Base-by-base conservation (phyloP, 495 filamentous ascomycete species). In the Ramalina peruviana region DNA sequence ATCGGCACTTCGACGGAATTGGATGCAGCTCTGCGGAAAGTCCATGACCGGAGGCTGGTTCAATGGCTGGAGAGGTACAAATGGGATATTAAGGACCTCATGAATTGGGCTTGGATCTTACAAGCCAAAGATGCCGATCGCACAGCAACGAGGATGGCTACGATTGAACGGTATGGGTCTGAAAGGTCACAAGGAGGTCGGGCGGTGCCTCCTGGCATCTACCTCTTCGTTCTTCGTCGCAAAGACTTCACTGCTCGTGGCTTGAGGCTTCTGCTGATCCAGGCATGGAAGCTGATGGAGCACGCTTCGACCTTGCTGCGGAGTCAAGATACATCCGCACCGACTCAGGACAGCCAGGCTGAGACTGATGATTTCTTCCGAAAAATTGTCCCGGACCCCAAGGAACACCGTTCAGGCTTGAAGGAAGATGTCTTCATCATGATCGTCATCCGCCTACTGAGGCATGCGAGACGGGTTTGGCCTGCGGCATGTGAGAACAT, bases 31-130 rank as follows among this genome's bases (percentile, higher is more conserved):
- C 40, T 74, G 9, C 48, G 52, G 26, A 41, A 59, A 11, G 62
- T 74, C 15, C 74, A 78, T 36, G 54, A 60, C 45, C 10, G 49
- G 1, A 50, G 60, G 11, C 58, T 50, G 11, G 10, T 60, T 26
- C 50, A 41, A 0, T 72, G 66, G 25, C 60, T 83, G 3, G 49
- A 37, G 4, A 30, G 36, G 6, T 63, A 64, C 33, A 67, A 69
- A 4, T 77, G 70, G 52, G 57, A 52, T 25, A 48, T 65, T 3
- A 54, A 62, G n/a, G 74, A 82, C 63, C 67, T 83, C 23, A 62
- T 72, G 49, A 53, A 62, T 6, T 83, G 80, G 80, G 66, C 70
- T 6, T 79, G 75, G 75, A 65, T 83, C 15, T 52, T 83, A 48
- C 69, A 62, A 36, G 65, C 70, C 25, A 51, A 53, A 25, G 65